Conservation (phyloP, 129 eudicot genomes). For the Artemisia annua region DNA sequence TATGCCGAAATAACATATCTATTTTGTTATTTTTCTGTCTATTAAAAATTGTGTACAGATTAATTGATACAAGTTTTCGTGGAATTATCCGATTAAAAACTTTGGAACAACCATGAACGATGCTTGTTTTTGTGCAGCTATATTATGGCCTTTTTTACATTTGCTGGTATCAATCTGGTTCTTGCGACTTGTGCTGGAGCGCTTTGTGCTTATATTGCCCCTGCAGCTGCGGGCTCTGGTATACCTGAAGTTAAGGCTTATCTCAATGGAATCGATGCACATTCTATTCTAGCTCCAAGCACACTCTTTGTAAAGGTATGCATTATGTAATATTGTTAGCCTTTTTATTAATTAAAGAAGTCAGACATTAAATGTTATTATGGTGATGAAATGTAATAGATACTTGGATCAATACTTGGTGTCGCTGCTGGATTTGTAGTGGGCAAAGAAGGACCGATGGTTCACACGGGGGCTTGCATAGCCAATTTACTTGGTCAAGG, state of each 20-base stretch:
- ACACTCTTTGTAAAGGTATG: constrained; percentile 92
- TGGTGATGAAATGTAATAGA: no score
- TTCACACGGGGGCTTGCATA: no score
- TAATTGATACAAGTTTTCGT: no score
- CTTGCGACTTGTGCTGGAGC: constrained; percentile 73
- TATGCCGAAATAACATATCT: no score
- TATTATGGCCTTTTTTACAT: constrained; percentile 63
- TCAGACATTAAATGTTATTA: no score
- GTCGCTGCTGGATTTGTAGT: no score
- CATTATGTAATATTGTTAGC: not conserved
- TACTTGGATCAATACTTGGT: no score
- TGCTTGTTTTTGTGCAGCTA: constrained; percentile 62
- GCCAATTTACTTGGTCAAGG: no score
- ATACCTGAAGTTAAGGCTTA: constrained; percentile 98
- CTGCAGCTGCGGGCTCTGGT: constrained; percentile 99
- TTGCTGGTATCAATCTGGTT: constrained; percentile 66
- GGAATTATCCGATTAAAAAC: no score
- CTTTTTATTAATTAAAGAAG: not conserved
- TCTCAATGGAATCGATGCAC: constrained; percentile 98
- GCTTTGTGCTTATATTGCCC: constrained; percentile 90
- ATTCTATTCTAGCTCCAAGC: constrained; percentile 91
- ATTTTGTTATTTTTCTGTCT: no score
- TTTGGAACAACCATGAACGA: constrained; percentile 21
- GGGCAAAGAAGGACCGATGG: no score
- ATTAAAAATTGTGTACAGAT: no score